phyloP scores from a whole-genome alignment of 768 basidiomycete species.

The Boletus huronensis region DNA sequence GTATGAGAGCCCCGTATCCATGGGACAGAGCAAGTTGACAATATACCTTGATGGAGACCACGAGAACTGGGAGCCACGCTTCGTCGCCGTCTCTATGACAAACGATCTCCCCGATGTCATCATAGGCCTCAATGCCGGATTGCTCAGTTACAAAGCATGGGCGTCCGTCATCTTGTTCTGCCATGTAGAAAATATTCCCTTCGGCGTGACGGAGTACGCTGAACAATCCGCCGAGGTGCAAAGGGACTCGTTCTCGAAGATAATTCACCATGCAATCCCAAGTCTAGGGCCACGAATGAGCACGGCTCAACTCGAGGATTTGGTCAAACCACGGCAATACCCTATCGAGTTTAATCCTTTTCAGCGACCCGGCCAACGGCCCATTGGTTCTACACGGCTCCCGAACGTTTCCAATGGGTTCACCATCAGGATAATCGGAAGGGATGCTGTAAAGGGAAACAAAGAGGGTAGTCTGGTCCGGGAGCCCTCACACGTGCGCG shows the following conservation, averaged over 20 bases:
- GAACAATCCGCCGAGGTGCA: constrained; percentile 35
- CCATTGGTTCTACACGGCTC: constrained; percentile 23
- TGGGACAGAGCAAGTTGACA: constrained; percentile 38
- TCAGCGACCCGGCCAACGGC: constrained; percentile 32
- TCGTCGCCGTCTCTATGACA: constrained; percentile 13
- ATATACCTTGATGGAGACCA: constrained; percentile 34
- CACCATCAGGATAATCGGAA: constrained; percentile 27
- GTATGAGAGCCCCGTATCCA: constrained; percentile 36
- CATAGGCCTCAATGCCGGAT: constrained; percentile 40
- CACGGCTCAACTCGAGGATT: constrained; percentile 19
- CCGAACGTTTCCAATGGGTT: constrained; percentile 34
- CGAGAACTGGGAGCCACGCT: constrained; percentile 26
- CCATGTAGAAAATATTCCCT: constrained; percentile 27
- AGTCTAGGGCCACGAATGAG: constrained; percentile 23
- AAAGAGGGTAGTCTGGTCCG: neutral
- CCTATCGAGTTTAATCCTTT: constrained; percentile 33
- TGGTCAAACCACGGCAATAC: constrained; percentile 28
- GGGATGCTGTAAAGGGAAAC: constrained; percentile 4
- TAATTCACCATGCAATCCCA: constrained; percentile 26
- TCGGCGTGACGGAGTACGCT: constrained; percentile 37
- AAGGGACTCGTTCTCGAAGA: constrained; percentile 28
- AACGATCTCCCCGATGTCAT: constrained; percentile 38
- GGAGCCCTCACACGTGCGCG: neutral
- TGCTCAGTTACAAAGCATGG: constrained; percentile 38
- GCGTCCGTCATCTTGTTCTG: constrained; percentile 33